Evolutionary conservation across 148 eudicot species (phyloP).

Genomic region (Rhododendron vialii): DNA sequence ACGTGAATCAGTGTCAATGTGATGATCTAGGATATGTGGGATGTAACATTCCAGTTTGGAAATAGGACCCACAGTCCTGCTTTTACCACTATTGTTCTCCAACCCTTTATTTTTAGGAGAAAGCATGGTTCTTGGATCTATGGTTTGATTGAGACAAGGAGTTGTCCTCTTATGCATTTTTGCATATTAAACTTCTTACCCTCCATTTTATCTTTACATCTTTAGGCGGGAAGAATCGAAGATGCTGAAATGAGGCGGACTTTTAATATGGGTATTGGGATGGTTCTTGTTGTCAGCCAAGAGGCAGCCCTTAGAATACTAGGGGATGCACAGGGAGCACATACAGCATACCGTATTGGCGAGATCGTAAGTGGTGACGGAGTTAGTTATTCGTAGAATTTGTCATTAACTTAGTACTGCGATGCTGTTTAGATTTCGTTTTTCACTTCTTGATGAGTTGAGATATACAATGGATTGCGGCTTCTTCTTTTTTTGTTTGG

Average conservation of each 20-base stretch:
- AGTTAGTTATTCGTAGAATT: conserved; percentile 35
- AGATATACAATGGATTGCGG: not conserved
- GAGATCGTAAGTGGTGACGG: conserved; percentile 76
- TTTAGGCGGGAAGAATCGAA: conserved; percentile 70
- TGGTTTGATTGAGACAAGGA: not conserved
- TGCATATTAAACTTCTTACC: not conserved
- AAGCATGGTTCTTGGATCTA: not conserved
- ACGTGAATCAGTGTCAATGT: not conserved
- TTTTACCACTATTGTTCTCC: not conserved
- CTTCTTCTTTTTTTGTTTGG: not conserved
- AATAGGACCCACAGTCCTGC: not conserved
- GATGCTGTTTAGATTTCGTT: not conserved
- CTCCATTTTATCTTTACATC: not conserved
- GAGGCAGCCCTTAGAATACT: conserved; percentile 63
- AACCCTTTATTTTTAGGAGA: not conserved
- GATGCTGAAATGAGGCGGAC: conserved; percentile 87
- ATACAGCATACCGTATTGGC: conserved; percentile 55
- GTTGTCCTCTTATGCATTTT: not conserved
- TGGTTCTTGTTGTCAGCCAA: conserved; percentile 78
- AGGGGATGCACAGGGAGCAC: conserved; percentile 32
- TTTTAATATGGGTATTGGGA: conserved; percentile 91
- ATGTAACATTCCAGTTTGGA: not conserved
- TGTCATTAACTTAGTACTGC: not conserved
- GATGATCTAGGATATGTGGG: not conserved
- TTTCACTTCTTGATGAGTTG: not conserved